phyloP scores from a whole-genome alignment of 2,329 filamentous ascomycete species.

The Arthroderma uncinatum region DNA sequence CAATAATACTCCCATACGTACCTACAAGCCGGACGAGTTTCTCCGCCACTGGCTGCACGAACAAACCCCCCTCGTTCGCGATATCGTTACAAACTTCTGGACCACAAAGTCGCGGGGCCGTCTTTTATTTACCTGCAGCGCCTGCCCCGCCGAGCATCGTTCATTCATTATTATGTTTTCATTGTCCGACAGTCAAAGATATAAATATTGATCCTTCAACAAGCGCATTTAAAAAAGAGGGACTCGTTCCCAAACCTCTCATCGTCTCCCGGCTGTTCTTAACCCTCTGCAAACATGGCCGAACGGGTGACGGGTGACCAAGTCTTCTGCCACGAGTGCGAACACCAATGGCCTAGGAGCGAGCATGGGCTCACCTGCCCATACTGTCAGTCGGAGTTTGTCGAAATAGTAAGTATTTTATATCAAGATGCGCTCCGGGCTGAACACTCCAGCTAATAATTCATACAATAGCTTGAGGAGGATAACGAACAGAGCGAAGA shows the following conservation, averaged over 20 bases:
- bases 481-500: not conserved
- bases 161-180: not conserved
- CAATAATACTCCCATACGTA: not conserved
- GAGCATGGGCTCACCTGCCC: conserved; percentile 62
- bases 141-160: not conserved
- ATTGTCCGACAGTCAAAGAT: not conserved
- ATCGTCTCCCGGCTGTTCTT: not conserved
- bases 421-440: not conserved
- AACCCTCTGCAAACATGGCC: not conserved
- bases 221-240: not conserved
- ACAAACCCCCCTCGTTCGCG: not conserved
- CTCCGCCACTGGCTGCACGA: not conserved
- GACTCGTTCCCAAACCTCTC: not conserved
- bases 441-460: not conserved
- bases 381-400: conserved; percentile 63
- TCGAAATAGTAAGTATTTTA: conserved; percentile 62
- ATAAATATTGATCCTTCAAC: not conserved
- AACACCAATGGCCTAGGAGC: conserved; percentile 67
- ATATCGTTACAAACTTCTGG: not conserved
- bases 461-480: not conserved
- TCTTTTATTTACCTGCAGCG: not conserved
- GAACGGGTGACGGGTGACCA: conserved; percentile 25
- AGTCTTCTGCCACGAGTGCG: conserved; percentile 76
- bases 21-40: not conserved
- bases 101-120: not conserved